phyloP scores from a whole-genome alignment of 2,329 filamentous ascomycete species.

The Scedosporium apiospermum region DNA sequence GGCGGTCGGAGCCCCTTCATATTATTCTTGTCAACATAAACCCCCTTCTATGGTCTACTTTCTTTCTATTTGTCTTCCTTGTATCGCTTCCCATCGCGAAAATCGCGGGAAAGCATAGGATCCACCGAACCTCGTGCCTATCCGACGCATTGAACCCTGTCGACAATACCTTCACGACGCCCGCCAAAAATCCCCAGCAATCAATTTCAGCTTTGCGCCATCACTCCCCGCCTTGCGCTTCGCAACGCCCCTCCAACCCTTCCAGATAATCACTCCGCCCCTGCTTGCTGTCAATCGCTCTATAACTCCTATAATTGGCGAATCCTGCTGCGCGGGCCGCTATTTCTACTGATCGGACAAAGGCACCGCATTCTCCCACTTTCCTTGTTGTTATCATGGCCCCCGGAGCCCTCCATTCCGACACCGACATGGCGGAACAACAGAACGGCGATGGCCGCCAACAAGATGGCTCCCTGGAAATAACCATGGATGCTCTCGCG shows the following conservation, averaged over 20 bases:
- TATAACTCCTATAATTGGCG: not conserved
- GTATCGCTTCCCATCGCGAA: not conserved
- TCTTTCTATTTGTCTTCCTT: not conserved
- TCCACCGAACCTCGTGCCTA: not conserved
- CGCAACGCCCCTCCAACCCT: not conserved
- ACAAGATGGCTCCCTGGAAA: slow-evolving; percentile 18
- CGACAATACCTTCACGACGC: not conserved
- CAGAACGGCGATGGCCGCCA: slow-evolving; percentile 17
- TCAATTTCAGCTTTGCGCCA: not conserved
- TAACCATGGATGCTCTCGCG: slow-evolving; percentile 34
- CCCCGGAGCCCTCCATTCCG: slow-evolving; percentile 25
- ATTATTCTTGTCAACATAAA: not conserved
- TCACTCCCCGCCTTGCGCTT: not conserved
- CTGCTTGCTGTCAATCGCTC: not conserved
- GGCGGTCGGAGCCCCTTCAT: not conserved
- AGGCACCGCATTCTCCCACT: not conserved
- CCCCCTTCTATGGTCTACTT: not conserved
- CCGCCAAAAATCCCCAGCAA: not conserved
- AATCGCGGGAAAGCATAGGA: not conserved
- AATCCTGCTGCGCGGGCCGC: slow-evolving; percentile 5
- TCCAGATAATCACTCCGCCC: not conserved
- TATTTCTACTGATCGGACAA: not conserved
- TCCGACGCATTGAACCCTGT: not conserved
- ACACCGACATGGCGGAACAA: slow-evolving; percentile 21
- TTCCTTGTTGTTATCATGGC: slow-evolving; percentile 17